Percentiles rank a stretch among this genome's conserved stretches.
phyloP scores from a whole-genome alignment of 2,329 filamentous ascomycete genomes.

The Ophiostoma ips region DNA sequence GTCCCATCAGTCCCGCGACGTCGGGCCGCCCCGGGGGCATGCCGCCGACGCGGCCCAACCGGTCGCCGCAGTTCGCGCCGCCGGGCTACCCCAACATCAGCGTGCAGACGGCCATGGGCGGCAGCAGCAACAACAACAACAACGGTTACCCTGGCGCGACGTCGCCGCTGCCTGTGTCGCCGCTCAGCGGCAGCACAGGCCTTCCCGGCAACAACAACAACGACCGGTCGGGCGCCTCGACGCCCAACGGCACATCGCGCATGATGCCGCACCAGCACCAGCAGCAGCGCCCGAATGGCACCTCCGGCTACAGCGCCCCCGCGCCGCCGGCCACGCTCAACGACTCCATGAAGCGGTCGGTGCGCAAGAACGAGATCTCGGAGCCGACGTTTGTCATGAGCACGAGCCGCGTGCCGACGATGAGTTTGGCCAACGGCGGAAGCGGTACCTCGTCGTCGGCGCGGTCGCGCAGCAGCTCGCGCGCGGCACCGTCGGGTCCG shows the following conservation, averaged over 20 bases:
- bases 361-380: slow-evolving; percentile 35
- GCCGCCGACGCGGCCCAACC: slow-evolving; percentile 25
- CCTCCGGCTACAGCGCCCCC: slow-evolving; percentile 13
- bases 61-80: slow-evolving; percentile 34
- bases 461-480: slow-evolving; percentile 25
- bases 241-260: slow-evolving; percentile 17
- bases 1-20: slow-evolving; percentile 8
- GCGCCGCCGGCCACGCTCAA: slow-evolving; percentile 20
- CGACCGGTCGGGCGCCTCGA: slow-evolving; percentile 20
- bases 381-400: slow-evolving; percentile 35
- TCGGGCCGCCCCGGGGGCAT: background rate
- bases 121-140: slow-evolving; percentile 12
- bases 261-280: background rate
- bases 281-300: slow-evolving; percentile 1
- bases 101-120: slow-evolving; percentile 16
- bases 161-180: slow-evolving; percentile 33
- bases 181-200: slow-evolving; percentile 19
- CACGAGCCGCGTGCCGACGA: slow-evolving; percentile 30
- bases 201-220: slow-evolving; percentile 5
- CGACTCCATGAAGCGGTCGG: slow-evolving; percentile 27
- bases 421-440: slow-evolving; percentile 22
- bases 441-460: too few species aligned
- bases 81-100: slow-evolving; percentile 26
- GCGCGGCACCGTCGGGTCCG: slow-evolving; percentile 22
- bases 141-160: background rate